Percentiles rank a stretch among this genome's conserved stretches.
phyloP scores from a whole-genome alignment of 2,329 filamentous ascomycete species.

The Xylaria polymorpha region DNA sequence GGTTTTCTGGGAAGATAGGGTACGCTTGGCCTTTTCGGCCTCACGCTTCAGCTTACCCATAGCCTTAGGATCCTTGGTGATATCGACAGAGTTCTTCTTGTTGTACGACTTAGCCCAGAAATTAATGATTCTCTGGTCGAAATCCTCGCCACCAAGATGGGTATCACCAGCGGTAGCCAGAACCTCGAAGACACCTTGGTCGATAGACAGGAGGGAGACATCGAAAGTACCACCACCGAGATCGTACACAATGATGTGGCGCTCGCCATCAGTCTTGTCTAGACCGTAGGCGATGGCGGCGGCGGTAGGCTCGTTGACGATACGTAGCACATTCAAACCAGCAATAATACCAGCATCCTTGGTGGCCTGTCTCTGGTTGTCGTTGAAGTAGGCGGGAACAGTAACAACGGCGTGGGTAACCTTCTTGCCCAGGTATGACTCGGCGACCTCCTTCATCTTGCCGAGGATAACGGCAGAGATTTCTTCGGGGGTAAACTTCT shows the following conservation, averaged over 20 bases:
- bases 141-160: conserved; percentile 98
- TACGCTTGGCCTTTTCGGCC: conserved; percentile 99
- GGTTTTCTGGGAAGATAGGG: conserved; percentile 92
- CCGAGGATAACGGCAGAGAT: conserved; percentile 83
- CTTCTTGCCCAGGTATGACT: conserved; percentile 83
- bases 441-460: conserved; percentile 87
- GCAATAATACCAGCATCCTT: conserved; percentile 95
- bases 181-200: conserved; percentile 94
- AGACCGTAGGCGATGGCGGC: conserved; percentile 95
- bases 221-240: conserved; percentile 95
- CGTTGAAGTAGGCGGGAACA: conserved; percentile 98
- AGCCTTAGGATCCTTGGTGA: conserved; percentile 94
- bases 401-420: conserved; percentile 91
- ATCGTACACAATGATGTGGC: conserved; percentile 93
- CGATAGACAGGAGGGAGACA: conserved; percentile 92
- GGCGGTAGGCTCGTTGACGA: conserved; percentile 96
- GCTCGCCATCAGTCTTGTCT: conserved; percentile 84
- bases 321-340: conserved; percentile 93
- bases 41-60: conserved; percentile 99
- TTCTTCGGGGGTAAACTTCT: conserved; percentile 83
- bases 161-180: conserved; percentile 95
- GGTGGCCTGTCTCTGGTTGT: conserved; percentile 95
- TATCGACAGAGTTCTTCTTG: conserved; percentile 94
- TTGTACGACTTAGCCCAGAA: conserved; percentile 98
- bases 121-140: conserved; percentile 97